phyloP scores from a whole-genome alignment of 805 yeast genomes.

The Yamadazyma scolyti region DNA sequence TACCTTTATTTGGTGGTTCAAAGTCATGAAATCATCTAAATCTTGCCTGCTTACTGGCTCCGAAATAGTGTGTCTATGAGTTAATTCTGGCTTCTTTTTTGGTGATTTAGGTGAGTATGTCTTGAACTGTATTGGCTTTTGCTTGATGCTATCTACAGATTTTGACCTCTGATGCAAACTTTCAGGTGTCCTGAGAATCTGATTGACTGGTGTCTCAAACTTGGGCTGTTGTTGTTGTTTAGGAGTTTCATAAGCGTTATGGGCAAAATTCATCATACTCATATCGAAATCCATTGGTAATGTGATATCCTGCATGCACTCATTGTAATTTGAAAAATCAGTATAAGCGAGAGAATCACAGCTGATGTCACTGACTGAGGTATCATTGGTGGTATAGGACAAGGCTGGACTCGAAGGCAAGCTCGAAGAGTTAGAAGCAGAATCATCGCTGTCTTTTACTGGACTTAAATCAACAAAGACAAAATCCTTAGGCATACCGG shows the following conservation, averaged over 20 bases:
- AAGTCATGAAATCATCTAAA: slow-evolving; percentile 27
- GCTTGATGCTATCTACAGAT: slow-evolving; percentile 17
- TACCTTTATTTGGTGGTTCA: slow-evolving; percentile 20
- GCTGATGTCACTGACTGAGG: slow-evolving; percentile 7
- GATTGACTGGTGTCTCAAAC: slow-evolving; percentile 18
- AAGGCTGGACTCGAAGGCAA: slow-evolving; percentile 11
- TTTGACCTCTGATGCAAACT: slow-evolving; percentile 22
- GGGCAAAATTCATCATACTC: slow-evolving; percentile 22
- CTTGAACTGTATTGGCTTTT: slow-evolving; percentile 16
- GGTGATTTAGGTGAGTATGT: slow-evolving; percentile 11
- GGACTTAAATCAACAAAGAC: slow-evolving; percentile 46
- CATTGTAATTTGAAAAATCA: slow-evolving; percentile 1
- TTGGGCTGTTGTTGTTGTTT: slow-evolving; percentile 19
- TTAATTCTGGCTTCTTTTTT: slow-evolving; percentile 11
- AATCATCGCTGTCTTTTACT: slow-evolving; percentile 22
- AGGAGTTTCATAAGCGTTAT: slow-evolving; percentile 11
- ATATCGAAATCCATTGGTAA: slow-evolving; percentile 22
- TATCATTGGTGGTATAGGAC: slow-evolving; percentile 10
- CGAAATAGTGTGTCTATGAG: slow-evolving; percentile 21
- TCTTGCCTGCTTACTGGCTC: slow-evolving; percentile 15
- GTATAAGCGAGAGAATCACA: slow-evolving; percentile 4
- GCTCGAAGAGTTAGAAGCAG: slow-evolving; percentile 5
- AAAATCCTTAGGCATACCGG: slow-evolving; percentile 44
- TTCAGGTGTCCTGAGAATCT: slow-evolving; percentile 12
- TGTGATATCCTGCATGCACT: background rate